Evolutionary conservation across 345 rosid genomes (phyloP).

Genomic region (Pistacia integerrima): DNA sequence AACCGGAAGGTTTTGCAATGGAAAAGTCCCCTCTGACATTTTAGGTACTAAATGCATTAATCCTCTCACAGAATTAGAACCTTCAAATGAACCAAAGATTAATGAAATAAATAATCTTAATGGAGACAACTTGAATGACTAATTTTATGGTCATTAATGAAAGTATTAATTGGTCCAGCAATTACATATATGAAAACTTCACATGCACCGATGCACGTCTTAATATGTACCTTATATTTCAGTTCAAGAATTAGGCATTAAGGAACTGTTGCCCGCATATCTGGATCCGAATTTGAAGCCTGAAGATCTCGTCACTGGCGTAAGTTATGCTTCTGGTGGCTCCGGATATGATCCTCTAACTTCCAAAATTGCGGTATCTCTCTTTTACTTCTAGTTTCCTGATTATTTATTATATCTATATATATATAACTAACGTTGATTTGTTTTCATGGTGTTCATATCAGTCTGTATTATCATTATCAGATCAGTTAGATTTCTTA

Average conservation of each 20-base stretch:
- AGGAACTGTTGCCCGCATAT: slow-evolving; percentile 56
- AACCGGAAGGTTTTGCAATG: slow-evolving; percentile 57
- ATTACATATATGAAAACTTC: not conserved
- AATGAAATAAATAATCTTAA: not conserved
- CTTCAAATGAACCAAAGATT: not conserved
- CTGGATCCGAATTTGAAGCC: slow-evolving; percentile 45
- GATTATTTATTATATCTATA: not conserved
- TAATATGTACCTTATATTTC: not conserved
- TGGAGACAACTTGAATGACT: too few relatives aligned
- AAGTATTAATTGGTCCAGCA: too few relatives aligned
- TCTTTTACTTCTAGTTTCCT: not conserved
- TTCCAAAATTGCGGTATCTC: slow-evolving; percentile 37
- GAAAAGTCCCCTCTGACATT: slow-evolving; percentile 53
- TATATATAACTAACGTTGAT: too few relatives aligned
- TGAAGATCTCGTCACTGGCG: slow-evolving; percentile 67
- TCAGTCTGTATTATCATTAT: slow-evolving; percentile 49
- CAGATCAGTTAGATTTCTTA: slow-evolving; percentile 48
- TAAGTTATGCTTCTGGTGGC: slow-evolving; percentile 62
- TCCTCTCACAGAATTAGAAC: too few relatives aligned
- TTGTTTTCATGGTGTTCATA: too few relatives aligned
- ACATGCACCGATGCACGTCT: not conserved
- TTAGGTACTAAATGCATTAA: slow-evolving; percentile 28
- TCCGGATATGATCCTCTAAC: slow-evolving; percentile 63
- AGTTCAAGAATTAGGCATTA: slow-evolving; percentile 52
- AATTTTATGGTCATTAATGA: too few relatives aligned